Percentiles rank a stretch among this genome's conserved stretches.
Evolutionary conservation across 148 eudicot species (phyloP).

Genomic region (Spergularia marina): DNA sequence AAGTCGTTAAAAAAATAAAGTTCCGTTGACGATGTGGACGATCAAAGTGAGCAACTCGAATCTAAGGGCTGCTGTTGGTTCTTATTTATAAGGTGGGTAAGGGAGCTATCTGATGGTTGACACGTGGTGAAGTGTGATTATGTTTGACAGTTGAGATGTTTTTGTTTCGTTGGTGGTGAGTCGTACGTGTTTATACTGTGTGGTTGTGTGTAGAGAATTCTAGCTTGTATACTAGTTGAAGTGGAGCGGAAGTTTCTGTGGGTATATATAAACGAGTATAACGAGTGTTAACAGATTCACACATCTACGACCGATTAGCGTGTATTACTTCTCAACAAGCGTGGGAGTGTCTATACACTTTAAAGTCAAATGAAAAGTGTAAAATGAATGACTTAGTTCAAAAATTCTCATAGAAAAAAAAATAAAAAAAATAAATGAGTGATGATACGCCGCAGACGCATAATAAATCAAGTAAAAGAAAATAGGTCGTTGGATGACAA

Average conservation of each 20-base stretch:
- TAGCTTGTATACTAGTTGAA: background rate
- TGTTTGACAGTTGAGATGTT: slow-evolving; percentile 13
- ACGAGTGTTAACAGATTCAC: background rate
- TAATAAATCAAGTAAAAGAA: too few species aligned
- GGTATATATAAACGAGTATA: background rate
- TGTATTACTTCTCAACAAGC: too few species aligned
- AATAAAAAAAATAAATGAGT: too few species aligned
- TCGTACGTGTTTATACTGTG: background rate
- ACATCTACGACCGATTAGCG: too few species aligned
- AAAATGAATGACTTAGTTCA: too few species aligned
- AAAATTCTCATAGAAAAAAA: too few species aligned
- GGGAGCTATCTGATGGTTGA: background rate
- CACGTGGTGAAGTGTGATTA: slow-evolving; percentile 10
- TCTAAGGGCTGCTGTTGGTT: background rate
- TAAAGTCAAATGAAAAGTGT: too few species aligned
- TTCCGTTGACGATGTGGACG: background rate
- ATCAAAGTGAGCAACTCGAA: slow-evolving; percentile 7
- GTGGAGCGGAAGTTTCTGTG: background rate
- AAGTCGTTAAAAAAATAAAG: background rate
- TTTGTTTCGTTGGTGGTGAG: background rate
- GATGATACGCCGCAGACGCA: too few species aligned
- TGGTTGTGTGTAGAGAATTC: slow-evolving; percentile 14
- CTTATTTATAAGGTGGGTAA: background rate
- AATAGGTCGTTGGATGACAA: too few species aligned
- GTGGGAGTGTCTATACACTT: too few species aligned